phyloP scores from a whole-genome alignment of 495 filamentous ascomycete species.

The Cetradonia linearis region DNA sequence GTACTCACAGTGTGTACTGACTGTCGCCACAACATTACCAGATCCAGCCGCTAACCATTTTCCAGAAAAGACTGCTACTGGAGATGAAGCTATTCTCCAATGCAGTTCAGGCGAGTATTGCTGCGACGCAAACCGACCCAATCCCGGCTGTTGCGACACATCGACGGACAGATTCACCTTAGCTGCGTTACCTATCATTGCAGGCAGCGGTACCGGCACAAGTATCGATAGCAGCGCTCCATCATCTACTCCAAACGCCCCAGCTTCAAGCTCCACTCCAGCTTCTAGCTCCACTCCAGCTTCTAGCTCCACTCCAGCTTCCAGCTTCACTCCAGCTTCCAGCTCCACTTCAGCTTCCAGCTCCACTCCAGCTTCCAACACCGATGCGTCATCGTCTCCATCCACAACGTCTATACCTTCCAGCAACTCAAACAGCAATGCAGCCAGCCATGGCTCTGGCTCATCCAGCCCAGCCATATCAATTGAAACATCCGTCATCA shows the following conservation, averaged over 20 bases:
- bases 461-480: not conserved
- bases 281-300: not conserved
- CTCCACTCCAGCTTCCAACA: not conserved
- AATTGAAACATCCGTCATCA: not conserved
- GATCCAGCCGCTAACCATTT: not conserved
- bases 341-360: not conserved
- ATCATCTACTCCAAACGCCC: not conserved
- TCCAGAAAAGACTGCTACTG: conserved; percentile 12
- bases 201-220: not conserved
- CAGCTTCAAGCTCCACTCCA: not conserved
- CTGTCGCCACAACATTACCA: not conserved
- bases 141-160: conserved; percentile 12
- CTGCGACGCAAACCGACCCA: conserved; percentile 20
- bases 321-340: not conserved
- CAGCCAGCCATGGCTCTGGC: not conserved
- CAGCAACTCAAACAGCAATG: not conserved
- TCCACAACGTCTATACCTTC: not conserved
- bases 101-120: conserved; percentile 17
- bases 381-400: not conserved
- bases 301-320: not conserved
- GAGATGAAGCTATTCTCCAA: conserved; percentile 20
- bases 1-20: conserved; percentile 15
- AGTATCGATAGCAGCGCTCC: not conserved
- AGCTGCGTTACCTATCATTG: not conserved
- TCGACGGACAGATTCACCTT: conserved; percentile 5